Base-by-base conservation (phyloP, 1,284 basidiomycete genomes). In the Ceratobasidium sp. region DNA sequence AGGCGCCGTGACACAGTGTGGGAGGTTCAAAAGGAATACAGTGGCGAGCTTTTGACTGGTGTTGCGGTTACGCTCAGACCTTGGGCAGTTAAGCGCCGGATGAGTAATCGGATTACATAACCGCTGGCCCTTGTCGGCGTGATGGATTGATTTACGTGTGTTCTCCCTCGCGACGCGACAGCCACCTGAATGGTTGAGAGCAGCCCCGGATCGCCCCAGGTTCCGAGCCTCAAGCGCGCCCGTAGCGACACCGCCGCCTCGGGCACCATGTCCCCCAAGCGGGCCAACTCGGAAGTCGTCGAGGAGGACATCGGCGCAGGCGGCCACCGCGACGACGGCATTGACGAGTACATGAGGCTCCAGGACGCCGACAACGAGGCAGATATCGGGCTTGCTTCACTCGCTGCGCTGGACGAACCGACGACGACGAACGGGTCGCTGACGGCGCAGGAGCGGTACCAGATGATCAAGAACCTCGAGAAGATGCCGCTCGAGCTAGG, bases 291-390 rank as follows among this genome's bases (percentile, higher is more conserved):
- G 19, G 64, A 68, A 5, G 53, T 69, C n/a, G 65, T 41, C 51
- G 61, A 63, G 61, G 41, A 63, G 43, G 66, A 69, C 19, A 54
- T 43, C 19, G 49, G 31, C 22, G 53, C 77, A 84, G 85, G 81
- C 77, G 81, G 62, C 80, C 81, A 79, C 19, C 64, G 63, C 76
- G 88, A 87, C 63, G 73, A 74, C 46, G 82, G 81, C 71, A 88
- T 90, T 80, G 90, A 92, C 82, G 81, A 88, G 22, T 92, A 92
- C 81, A 92, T 93, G 90, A 85, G 84, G 46, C 86, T 87, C 29
- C 91, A 92, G 80, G 89, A 86, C 53, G 87, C 88, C 74, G 82
- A 81, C 27, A 37, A 39, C 48, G 66, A 69, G 24, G 66, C 49
- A 11, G 66, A 69, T 27, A 65, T 59, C 51, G 74, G 46, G 34